Evolutionary conservation across 2,329 filamentous ascomycete genomes (phyloP).

Genomic region (Neofusicoccum kwambonambiense): DNA sequence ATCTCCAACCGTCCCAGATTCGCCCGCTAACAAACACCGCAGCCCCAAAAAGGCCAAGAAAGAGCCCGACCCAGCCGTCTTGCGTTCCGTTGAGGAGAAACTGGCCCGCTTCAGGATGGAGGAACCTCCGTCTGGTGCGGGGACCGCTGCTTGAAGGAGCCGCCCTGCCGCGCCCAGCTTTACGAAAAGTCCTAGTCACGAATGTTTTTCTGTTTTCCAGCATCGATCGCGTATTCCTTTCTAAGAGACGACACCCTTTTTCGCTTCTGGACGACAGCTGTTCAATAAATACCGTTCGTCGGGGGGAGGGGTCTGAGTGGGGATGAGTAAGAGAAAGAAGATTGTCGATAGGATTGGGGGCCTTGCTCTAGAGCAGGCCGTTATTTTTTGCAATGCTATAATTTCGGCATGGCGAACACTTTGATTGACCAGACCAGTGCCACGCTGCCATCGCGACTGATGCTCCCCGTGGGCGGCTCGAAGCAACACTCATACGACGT

Average conservation of each 20-base stretch:
- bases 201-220: conserved; percentile 1
- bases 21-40: conserved; percentile 22
- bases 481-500: conserved; percentile 1
- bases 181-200: conserved; percentile 8
- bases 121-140: background rate
- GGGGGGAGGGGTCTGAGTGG: background rate
- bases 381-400: conserved; percentile 13
- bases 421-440: conserved; percentile 10
- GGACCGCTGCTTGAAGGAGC: background rate
- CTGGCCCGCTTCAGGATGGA: conserved; percentile 36
- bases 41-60: conserved; percentile 58
- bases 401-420: conserved; percentile 11
- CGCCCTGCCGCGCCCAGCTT: background rate
- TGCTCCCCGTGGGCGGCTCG: background rate
- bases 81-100: conserved; percentile 58
- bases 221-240: conserved; percentile 14
- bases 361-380: conserved; percentile 1
- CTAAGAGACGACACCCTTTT: background rate
- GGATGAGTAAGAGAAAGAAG: background rate
- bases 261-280: conserved; percentile 9
- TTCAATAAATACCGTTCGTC: conserved; percentile 15
- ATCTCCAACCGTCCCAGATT: background rate
- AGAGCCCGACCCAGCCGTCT: conserved; percentile 60
- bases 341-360: conserved; percentile 6
- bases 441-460: background rate